Conservation (phyloP, 139 green algal genomes). For the Chlorella ohadii region DNA sequence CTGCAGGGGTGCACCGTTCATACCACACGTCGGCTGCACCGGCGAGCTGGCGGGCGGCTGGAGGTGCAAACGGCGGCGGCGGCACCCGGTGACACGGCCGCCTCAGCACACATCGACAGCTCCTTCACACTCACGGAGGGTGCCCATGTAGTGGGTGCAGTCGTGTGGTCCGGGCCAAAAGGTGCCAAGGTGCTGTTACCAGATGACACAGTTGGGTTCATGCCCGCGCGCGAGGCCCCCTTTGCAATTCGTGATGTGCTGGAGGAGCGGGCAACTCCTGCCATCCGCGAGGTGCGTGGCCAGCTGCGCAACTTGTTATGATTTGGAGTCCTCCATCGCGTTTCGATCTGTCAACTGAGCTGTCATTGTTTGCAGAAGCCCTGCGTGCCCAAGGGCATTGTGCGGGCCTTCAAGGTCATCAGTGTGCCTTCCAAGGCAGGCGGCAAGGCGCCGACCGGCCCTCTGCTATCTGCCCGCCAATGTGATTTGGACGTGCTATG, state of each 20-base stretch:
- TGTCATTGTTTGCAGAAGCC: background rate
- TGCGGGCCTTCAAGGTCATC: constrained; percentile 38
- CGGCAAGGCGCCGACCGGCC: constrained; percentile 27
- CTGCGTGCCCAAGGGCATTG: constrained; percentile 22
- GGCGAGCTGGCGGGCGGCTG: too few relatives aligned
- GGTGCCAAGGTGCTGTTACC: constrained; percentile 28
- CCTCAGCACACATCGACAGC: background rate
- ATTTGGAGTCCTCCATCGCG: too few relatives aligned
- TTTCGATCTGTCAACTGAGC: background rate
- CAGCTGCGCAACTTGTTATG: background rate
- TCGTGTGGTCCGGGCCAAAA: constrained; percentile 19
- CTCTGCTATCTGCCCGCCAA: constrained; percentile 51
- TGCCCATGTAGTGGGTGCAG: constrained; percentile 4
- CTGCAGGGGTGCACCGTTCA: too few relatives aligned
- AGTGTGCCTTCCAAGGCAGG: background rate
- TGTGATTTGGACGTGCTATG: constrained; percentile 56
- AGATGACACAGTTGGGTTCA: constrained; percentile 11
- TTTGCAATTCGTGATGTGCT: background rate
- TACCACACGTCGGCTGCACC: too few relatives aligned
- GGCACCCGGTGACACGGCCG: background rate
- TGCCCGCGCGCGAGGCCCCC: constrained; percentile 13
- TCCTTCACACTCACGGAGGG: background rate
- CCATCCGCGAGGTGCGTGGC: background rate
- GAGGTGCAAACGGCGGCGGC: background rate
- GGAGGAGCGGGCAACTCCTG: background rate